Conservation (phyloP, 1,284 basidiomycete species). For the Malassezia sp. region DNA sequence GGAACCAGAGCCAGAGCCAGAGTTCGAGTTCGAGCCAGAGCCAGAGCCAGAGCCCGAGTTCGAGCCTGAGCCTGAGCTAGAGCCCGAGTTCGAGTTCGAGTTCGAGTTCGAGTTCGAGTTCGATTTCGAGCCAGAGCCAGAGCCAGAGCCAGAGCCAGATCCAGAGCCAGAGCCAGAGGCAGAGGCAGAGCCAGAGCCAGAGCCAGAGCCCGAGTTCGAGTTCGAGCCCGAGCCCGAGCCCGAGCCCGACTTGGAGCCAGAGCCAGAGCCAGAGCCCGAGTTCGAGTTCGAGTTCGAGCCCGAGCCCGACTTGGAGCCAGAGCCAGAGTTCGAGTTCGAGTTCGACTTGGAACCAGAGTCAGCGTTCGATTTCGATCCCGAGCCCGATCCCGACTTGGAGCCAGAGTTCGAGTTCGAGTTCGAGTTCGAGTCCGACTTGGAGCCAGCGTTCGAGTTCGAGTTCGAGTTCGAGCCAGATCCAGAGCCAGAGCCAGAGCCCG, state of each 20-base stretch:
- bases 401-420: constrained; percentile 1
- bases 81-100: constrained; percentile 2
- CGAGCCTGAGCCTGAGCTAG: constrained; percentile 3
- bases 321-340: constrained; percentile 6
- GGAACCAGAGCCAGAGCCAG: constrained; percentile 1
- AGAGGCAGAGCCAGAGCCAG: neutral
- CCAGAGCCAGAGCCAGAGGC: neutral
- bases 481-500: constrained; percentile 6
- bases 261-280: neutral
- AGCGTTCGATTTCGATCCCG: constrained; percentile 3
- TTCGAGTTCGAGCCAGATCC: constrained; percentile 2
- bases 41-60: neutral
- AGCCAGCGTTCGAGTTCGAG: constrained; percentile 5
- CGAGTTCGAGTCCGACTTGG: constrained; percentile 5
- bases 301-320: neutral
- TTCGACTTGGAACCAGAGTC: constrained; percentile 3
- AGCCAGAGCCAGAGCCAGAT: neutral
- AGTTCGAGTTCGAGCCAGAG: constrained; percentile 1
- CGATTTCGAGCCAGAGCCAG: neutral
- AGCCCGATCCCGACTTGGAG: constrained; percentile 3
- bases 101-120: constrained; percentile 4
- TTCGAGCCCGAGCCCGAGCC: constrained; percentile 3
- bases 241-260: constrained; percentile 4
- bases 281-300: constrained; percentile 5
- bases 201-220: constrained; percentile 6